Evolutionary conservation across 2,329 filamentous ascomycete species (phyloP).

Genomic region (Sclerotiophoma versabilis): DNA sequence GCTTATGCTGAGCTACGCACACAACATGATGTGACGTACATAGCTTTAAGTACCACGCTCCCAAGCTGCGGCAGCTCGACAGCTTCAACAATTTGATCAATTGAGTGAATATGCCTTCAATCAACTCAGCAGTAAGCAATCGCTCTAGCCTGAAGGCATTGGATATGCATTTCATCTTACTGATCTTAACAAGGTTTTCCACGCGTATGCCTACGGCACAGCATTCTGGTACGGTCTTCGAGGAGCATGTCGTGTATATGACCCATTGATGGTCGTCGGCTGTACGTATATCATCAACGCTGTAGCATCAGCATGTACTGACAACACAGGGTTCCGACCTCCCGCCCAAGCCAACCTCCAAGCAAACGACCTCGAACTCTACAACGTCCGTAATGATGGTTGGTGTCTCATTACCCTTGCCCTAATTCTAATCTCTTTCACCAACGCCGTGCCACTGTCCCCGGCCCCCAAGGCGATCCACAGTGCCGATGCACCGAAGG

Average conservation of each 20-base stretch:
- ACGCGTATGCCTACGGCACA: slow-evolving; percentile 35
- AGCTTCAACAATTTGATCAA: neutral
- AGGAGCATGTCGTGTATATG: slow-evolving; percentile 33
- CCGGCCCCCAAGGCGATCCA: slow-evolving; percentile 7
- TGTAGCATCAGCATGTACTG: neutral
- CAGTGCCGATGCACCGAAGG: slow-evolving; percentile 5
- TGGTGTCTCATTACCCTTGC: slow-evolving; percentile 38
- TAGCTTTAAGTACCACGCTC: neutral
- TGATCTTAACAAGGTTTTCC: slow-evolving; percentile 24
- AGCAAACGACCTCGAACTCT: slow-evolving; percentile 35
- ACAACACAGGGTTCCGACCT: slow-evolving; percentile 31
- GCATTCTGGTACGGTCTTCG: slow-evolving; percentile 38
- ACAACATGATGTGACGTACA: neutral
- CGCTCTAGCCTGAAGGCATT: neutral
- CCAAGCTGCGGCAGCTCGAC: neutral
- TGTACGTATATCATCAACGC: slow-evolving; percentile 14
- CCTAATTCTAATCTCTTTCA: slow-evolving; percentile 31
- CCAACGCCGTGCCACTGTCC: slow-evolving; percentile 28
- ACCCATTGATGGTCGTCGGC: slow-evolving; percentile 34
- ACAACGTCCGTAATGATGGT: slow-evolving; percentile 35
- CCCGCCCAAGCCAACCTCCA: slow-evolving; percentile 31
- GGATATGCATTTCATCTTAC: neutral
- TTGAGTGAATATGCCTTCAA: slow-evolving; percentile 18
- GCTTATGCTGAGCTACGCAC: neutral
- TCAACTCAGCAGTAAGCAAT: slow-evolving; percentile 22